A percentile compares a stretch with the other conserved stretches of the same genome.
phyloP scores from a whole-genome alignment of 441 rosid genomes.

The Populus hybrid region DNA sequence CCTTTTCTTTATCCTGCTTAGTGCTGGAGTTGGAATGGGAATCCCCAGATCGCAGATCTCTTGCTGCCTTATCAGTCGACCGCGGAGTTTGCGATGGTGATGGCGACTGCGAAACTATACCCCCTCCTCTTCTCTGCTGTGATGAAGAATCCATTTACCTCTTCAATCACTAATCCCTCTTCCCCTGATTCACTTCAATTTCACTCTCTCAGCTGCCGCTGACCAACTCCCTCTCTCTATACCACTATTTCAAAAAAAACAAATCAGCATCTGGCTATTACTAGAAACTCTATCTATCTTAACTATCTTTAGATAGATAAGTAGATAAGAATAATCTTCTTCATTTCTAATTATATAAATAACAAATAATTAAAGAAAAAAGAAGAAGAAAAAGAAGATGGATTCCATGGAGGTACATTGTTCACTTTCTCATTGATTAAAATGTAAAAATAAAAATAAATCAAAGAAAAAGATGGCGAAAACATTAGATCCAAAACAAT shows the following conservation, averaged over 20 bases:
- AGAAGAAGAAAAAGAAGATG: neutral
- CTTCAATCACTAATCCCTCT: neutral
- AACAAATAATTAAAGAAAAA: too few species aligned
- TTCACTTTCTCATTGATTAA: neutral
- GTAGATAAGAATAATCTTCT: too few species aligned
- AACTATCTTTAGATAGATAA: too few species aligned
- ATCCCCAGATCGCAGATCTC: slow-evolving; percentile 83
- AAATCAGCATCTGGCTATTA: neutral
- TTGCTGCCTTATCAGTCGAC: slow-evolving; percentile 69
- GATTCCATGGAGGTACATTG: neutral
- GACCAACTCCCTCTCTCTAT: neutral
- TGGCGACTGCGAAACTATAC: slow-evolving; percentile 63
- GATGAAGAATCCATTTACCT: slow-evolving; percentile 49
- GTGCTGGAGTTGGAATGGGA: slow-evolving; percentile 47
- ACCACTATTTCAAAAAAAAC: neutral
- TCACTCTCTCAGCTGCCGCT: neutral
- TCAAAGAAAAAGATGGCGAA: neutral
- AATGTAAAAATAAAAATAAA: too few species aligned
- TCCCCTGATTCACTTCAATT: neutral
- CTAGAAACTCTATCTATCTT: neutral
- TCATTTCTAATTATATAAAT: neutral
- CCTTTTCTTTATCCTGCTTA: slow-evolving; percentile 86
- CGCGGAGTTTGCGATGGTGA: slow-evolving; percentile 94
- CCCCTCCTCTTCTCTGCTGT: slow-evolving; percentile 69
- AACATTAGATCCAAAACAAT: slow-evolving; percentile 13